A percentile compares a stretch with the other conserved stretches of the same genome.
Conservation (phyloP, 2,329 filamentous ascomycete species). For the Cytospora paraplurivora region DNA sequence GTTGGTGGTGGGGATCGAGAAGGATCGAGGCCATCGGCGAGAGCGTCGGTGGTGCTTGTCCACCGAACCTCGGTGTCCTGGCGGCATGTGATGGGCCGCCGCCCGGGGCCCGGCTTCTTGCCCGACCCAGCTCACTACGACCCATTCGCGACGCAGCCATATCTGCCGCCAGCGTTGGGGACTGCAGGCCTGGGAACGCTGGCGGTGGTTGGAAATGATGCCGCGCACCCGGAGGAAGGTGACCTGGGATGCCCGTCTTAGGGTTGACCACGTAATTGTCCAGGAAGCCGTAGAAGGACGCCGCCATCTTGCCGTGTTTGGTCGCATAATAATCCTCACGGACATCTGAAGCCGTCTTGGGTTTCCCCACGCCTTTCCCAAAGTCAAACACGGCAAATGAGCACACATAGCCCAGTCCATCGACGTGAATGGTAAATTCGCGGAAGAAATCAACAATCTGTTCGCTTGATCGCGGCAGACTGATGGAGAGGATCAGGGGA, state of each 20-base stretch:
- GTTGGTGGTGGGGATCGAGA: slow-evolving; percentile 76
- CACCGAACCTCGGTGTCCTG: slow-evolving; percentile 48
- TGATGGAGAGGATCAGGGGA: slow-evolving; percentile 84
- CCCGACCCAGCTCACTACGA: slow-evolving; percentile 45
- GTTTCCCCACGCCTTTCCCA: slow-evolving; percentile 69
- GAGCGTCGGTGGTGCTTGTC: slow-evolving; percentile 47
- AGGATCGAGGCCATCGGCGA: slow-evolving; percentile 74
- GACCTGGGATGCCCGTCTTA: slow-evolving; percentile 65
- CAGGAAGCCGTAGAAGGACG: slow-evolving; percentile 91
- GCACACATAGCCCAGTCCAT: slow-evolving; percentile 93
- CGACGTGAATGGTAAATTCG: slow-evolving; percentile 95
- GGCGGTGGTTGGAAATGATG: slow-evolving; percentile 75
- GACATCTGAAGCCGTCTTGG: slow-evolving; percentile 58
- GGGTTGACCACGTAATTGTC: slow-evolving; percentile 85
- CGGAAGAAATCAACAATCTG: slow-evolving; percentile 97
- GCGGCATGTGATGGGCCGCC: slow-evolving; percentile 39
- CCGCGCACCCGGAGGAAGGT: slow-evolving; percentile 57
- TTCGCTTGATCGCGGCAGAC: slow-evolving; percentile 84
- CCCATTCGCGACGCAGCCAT: slow-evolving; percentile 55
- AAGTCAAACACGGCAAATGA: slow-evolving; percentile 98
- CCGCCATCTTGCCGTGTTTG: slow-evolving; percentile 98
- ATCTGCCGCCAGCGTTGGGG: slow-evolving; percentile 59
- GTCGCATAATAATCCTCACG: slow-evolving; percentile 92
- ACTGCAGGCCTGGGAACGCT: slow-evolving; percentile 70
- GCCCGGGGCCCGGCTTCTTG: slow-evolving; percentile 43